Evolutionary conservation across 176 grass and related monocot species (phyloP), one percentile per base, ranked within the genome.

Genomic region (Oryza meyeriana): DNA sequence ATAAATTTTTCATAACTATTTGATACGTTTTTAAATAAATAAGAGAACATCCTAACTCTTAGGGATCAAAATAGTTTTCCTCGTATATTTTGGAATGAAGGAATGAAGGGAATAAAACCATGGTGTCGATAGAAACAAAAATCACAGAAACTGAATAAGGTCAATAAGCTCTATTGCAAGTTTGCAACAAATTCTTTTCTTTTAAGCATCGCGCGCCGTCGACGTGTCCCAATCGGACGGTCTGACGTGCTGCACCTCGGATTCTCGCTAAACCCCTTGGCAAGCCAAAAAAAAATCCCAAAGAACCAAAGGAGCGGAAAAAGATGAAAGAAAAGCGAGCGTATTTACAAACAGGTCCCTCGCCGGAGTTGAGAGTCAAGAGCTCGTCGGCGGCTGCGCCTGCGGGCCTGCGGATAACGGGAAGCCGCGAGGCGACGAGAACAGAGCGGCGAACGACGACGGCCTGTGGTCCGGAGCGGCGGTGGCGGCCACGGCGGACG

Each of bases 361-460:
- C 61, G 79, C 66, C 73, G 79, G 83, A 81, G 62, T 13, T 3
- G 9, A 7, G 3, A 74, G 36, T 89, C 80, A 94, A 12, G 59
- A 94, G 58, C 72, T 87, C 45, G 84, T 40, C 3, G 88, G 84
- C 27, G 81, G 91, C 77, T 75, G 45, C 57, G 88, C 10, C 1
- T 74, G 88, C 4, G 74, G 13, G 10, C 61, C 88, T 6, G 52
- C 48, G 13, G 61, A 10, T 38, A 59, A 22, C 6, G 84, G 65
- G 66, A 71, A 89, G 64, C 6, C 55, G 0, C 91, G 83, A 0
- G 85, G 71, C 1, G 84, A 69, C 12, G 83, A 88, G 84, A 95
- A 95, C 31, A 95, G 79, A 2, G 93, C 90, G 17, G 93, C 93
- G 86, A 95, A 95, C 17, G 93, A 95, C 31, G 76, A 88, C 0